Evolutionary conservation across 1,139 yeast species (phyloP).

Genomic region (Taiozyma onychis): DNA sequence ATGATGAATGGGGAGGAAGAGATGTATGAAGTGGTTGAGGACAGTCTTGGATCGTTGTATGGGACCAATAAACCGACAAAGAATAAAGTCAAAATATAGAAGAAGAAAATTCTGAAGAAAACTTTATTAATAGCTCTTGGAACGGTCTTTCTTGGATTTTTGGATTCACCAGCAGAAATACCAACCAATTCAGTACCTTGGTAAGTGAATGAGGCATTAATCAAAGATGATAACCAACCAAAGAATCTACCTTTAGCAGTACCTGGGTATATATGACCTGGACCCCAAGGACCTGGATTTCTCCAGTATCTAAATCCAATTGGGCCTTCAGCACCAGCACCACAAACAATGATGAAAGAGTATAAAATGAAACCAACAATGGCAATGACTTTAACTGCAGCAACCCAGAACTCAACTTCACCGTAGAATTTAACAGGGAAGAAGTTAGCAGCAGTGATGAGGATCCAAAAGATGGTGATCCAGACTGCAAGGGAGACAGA

Average conservation of each 20-base stretch:
- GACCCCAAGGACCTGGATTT: constrained; percentile 84
- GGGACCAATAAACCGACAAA: constrained; percentile 85
- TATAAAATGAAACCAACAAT: constrained; percentile 69
- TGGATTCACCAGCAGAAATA: constrained; percentile 83
- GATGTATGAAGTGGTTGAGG: constrained; percentile 39
- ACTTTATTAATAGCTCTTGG: constrained; percentile 85
- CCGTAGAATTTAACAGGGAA: constrained; percentile 65
- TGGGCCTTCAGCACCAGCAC: constrained; percentile 67
- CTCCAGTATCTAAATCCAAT: constrained; percentile 90
- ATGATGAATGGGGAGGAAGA: constrained; percentile 73
- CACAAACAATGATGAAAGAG: constrained; percentile 70
- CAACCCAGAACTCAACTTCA: constrained; percentile 68
- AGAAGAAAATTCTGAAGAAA: constrained; percentile 70
- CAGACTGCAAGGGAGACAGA: constrained; percentile 63
- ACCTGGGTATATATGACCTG: constrained; percentile 42
- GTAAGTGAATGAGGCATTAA: constrained; percentile 70
- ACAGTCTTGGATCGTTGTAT: constrained; percentile 56
- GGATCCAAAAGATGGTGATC: constrained; percentile 65
- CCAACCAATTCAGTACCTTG: constrained; percentile 89
- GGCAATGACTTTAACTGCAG: constrained; percentile 65
- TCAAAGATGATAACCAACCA: constrained; percentile 64
- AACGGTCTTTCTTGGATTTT: constrained; percentile 74
- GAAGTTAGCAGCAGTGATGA: constrained; percentile 46
- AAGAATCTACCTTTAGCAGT: constrained; percentile 66
- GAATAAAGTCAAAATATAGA: constrained; percentile 74